phyloP scores from a whole-genome alignment of 106 monocot genomes.

The Posidonia australis region DNA sequence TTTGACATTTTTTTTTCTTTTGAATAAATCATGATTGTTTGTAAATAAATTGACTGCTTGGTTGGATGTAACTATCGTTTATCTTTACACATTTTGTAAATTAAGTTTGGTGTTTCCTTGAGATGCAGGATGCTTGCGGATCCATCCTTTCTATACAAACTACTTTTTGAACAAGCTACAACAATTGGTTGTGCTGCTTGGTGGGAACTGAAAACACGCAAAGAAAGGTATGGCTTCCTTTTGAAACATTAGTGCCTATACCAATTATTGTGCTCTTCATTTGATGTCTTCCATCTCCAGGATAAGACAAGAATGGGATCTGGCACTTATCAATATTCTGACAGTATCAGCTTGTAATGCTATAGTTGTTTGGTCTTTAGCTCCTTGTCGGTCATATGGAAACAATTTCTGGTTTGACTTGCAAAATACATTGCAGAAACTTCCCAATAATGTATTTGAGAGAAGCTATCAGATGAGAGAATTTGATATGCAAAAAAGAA shows the following conservation, averaged over 20 bases:
- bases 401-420: conserved; percentile 81
- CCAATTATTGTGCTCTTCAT: background rate
- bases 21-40: background rate
- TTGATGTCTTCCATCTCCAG: conserved; percentile 21
- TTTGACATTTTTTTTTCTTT: background rate
- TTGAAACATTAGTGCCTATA: background rate
- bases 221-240: conserved; percentile 50
- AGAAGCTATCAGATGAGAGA: conserved; percentile 81
- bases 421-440: conserved; percentile 90
- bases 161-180: conserved; percentile 58
- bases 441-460: conserved; percentile 95
- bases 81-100: background rate
- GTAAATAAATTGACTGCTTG: background rate
- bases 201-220: conserved; percentile 92
- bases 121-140: conserved; percentile 80
- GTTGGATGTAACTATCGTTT: background rate
- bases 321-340: conserved; percentile 76
- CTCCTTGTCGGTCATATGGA: conserved; percentile 94
- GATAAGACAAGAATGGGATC: conserved; percentile 94
- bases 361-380: conserved; percentile 84
- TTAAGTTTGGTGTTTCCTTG: background rate
- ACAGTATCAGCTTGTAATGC: conserved; percentile 81
- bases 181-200: conserved; percentile 61
- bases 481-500: conserved; percentile 85
- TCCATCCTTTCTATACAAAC: conserved; percentile 82